Evolutionary conservation across 78 protist genomes (phyloP).

Genomic region (Dictyostelium capitatum): DNA sequence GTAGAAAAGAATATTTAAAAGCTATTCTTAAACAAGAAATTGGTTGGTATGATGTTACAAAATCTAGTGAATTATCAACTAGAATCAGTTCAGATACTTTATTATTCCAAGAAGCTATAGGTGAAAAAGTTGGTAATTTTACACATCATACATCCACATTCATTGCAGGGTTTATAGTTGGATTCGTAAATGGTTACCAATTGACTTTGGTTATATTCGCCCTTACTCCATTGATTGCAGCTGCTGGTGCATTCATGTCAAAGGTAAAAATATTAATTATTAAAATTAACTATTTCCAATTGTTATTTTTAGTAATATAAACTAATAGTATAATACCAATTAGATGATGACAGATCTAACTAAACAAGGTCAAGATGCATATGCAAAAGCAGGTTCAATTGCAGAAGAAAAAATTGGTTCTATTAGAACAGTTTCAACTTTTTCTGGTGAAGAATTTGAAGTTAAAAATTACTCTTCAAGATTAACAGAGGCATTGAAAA

Average conservation of each 20-base stretch:
- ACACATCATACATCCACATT: constrained; percentile 72
- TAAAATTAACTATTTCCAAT: no score
- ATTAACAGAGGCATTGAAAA: constrained; percentile 39
- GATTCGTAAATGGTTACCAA: constrained; percentile 65
- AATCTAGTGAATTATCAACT: constrained; percentile 52
- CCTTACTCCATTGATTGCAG: constrained; percentile 67
- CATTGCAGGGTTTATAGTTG: constrained; percentile 78
- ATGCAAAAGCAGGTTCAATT: constrained; percentile 87
- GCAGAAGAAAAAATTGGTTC: constrained; percentile 85
- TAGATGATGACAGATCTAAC: constrained; percentile 49
- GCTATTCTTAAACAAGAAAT: constrained; percentile 86
- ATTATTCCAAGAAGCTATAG: constrained; percentile 79
- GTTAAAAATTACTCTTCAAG: not conserved
- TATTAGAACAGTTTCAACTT: constrained; percentile 88
- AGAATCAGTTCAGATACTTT: constrained; percentile 64
- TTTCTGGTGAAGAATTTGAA: constrained; percentile 67
- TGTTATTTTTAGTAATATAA: no score
- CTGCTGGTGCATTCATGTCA: constrained; percentile 81
- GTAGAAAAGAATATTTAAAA: constrained; percentile 66
- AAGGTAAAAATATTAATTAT: not conserved
- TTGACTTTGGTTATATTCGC: constrained; percentile 75
- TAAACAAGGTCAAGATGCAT: constrained; percentile 75
- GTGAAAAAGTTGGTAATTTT: constrained; percentile 82
- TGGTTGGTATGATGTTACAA: constrained; percentile 81
- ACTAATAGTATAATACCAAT: no score